Conservation (phyloP, 2,329 filamentous ascomycete species). For the Cercospora sesami region DNA sequence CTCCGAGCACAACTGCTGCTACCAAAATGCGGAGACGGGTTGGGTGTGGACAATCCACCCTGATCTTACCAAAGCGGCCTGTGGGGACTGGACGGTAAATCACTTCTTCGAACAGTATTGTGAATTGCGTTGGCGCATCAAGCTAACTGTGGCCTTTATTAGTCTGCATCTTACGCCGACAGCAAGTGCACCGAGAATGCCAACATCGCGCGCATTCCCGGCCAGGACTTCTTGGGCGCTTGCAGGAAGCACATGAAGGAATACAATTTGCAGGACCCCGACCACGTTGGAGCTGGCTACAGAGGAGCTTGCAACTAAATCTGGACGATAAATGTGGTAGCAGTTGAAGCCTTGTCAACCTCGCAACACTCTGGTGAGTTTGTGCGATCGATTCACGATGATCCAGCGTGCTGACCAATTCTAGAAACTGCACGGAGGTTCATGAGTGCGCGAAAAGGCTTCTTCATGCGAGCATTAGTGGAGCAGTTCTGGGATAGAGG, state of each 20-base stretch:
- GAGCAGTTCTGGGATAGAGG: neutral
- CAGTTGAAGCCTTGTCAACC: neutral
- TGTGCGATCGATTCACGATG: neutral
- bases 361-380: neutral
- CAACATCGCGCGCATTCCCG: neutral
- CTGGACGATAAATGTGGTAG: neutral
- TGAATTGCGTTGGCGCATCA: neutral
- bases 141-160: neutral
- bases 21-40: neutral
- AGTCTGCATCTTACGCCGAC: neutral
- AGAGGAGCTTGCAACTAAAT: neutral
- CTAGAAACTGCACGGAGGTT: neutral
- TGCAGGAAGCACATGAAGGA: neutral
- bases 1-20: neutral
- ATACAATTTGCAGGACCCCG: no score
- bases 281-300: neutral
- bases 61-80: neutral
- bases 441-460: neutral
- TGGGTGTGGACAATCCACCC: neutral
- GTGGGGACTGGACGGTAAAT: neutral
- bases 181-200: neutral
- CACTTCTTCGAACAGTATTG: neutral
- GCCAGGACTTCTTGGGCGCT: neutral
- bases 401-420: neutral
- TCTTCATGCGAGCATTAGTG: neutral